Conservation (phyloP, 129 eudicot species). For the Arctium lappa region DNA sequence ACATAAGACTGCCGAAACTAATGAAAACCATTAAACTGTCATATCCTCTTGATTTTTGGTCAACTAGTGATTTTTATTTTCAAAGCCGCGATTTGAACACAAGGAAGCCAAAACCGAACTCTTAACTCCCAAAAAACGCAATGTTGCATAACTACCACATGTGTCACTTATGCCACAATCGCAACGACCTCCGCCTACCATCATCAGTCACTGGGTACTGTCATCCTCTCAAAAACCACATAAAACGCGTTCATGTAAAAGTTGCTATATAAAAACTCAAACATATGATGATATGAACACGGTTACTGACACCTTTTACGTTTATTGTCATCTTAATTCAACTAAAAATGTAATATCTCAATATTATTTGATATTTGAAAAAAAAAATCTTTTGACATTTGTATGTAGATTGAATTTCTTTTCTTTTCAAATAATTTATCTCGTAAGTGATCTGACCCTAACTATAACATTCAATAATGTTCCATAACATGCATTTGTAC, state of each 20-base stretch:
- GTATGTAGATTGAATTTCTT: neutral
- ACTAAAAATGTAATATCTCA: neutral
- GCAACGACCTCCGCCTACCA: too few species aligned
- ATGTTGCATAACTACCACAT: too few species aligned
- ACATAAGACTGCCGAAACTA: too few species aligned
- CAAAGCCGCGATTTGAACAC: too few species aligned
- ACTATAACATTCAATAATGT: neutral
- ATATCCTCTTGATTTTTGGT: too few species aligned
- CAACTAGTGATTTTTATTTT: too few species aligned
- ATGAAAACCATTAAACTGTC: too few species aligned
- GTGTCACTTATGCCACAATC: too few species aligned
- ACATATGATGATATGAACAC: neutral
- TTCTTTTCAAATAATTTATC: neutral
- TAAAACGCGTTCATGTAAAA: too few species aligned
- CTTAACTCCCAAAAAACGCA: too few species aligned
- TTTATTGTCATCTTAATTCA: neutral
- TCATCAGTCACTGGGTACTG: too few species aligned
- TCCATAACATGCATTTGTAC: neutral
- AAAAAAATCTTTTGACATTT: neutral
- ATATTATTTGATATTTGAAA: neutral
- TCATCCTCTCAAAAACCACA: neutral
- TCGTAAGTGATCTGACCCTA: neutral
- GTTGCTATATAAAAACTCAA: neutral
- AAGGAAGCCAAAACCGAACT: too few species aligned
- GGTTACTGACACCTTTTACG: neutral